Percentiles rank a stretch among this genome's conserved stretches.
phyloP scores from a whole-genome alignment of 441 rosid genomes.

The Francoa sonchifolia region DNA sequence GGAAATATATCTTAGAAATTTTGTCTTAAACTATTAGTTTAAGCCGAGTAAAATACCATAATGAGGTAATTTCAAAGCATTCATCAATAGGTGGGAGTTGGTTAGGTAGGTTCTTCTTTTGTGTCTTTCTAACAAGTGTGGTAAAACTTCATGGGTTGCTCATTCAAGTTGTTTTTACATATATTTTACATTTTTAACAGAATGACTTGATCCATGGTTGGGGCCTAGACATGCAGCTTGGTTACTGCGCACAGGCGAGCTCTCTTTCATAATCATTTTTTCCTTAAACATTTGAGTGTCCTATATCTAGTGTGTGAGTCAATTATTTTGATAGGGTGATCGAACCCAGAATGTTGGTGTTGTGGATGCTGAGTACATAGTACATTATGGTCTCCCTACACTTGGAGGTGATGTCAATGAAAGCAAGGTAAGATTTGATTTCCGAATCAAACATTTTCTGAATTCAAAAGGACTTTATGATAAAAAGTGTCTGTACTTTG shows the following conservation, averaged over 20 bases:
- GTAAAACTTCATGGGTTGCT: no score
- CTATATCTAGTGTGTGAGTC: not conserved
- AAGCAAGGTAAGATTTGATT: constrained; percentile 20
- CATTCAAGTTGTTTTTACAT: no score
- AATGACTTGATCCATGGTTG: constrained; percentile 67
- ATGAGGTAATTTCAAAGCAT: no score
- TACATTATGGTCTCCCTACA: constrained; percentile 54
- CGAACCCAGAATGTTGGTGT: constrained; percentile 43
- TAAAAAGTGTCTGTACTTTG: not conserved
- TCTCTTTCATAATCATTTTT: not conserved
- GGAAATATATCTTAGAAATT: not conserved
- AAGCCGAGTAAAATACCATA: no score
- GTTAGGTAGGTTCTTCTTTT: no score
- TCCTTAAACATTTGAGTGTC: not conserved
- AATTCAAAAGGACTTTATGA: not conserved
- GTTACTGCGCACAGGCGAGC: constrained; percentile 60
- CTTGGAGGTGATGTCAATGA: constrained; percentile 29
- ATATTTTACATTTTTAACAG: constrained; percentile 17
- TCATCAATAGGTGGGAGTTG: no score
- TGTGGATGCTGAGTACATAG: constrained; percentile 57
- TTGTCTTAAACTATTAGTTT: no score
- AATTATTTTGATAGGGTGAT: constrained; percentile 37
- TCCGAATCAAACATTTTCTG: not conserved
- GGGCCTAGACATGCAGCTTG: constrained; percentile 62
- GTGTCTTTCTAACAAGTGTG: no score